These are phyloP conservation scores for Phaffomyces opuntiae DNA, from an alignment of 805 yeast species.

Conservation along the genomic window DNA sequence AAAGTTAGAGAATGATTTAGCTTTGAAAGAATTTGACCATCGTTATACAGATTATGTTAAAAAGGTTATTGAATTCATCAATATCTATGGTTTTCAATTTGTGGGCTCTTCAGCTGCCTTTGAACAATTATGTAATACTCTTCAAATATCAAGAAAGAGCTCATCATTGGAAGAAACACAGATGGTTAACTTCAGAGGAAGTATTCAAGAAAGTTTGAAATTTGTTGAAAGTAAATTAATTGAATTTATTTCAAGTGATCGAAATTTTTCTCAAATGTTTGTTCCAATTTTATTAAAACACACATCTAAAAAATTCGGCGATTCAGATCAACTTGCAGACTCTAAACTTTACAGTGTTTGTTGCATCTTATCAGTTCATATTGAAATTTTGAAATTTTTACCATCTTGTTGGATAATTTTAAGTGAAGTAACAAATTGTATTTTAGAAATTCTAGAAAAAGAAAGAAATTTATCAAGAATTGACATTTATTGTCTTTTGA, in stretches of 20 bases:
- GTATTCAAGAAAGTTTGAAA: conserved; percentile 11
- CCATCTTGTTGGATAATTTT: conserved; percentile 17
- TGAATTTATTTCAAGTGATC: background rate
- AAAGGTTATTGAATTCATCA: conserved; percentile 14
- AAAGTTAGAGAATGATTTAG: conserved; percentile 10
- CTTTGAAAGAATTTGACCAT: conserved; percentile 1
- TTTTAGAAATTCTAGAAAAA: conserved; percentile 4
- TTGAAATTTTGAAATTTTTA: conserved; percentile 6
- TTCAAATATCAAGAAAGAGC: conserved; percentile 6
- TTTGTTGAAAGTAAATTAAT: conserved; percentile 10
- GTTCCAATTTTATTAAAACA: conserved; percentile 4
- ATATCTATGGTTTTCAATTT: conserved; percentile 11
- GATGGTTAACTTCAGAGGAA: conserved; percentile 10
- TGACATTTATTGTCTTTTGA: conserved; percentile 16
- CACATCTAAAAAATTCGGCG: conserved; percentile 3
- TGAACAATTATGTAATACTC: conserved; percentile 7
- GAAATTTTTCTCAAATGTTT: conserved; percentile 6
- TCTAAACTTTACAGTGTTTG: conserved; percentile 16
- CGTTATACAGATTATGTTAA: conserved; percentile 9
- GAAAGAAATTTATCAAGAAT: conserved; percentile 11
- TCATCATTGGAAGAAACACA: conserved; percentile 6
- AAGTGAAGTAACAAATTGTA: conserved; percentile 8
- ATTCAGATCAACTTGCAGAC: conserved; percentile 6
- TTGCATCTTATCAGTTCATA: conserved; percentile 15
- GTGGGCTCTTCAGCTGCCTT: conserved; percentile 11